Conservation (phyloP, 768 basidiomycete genomes). For the Gloeostereum incarnatum region DNA sequence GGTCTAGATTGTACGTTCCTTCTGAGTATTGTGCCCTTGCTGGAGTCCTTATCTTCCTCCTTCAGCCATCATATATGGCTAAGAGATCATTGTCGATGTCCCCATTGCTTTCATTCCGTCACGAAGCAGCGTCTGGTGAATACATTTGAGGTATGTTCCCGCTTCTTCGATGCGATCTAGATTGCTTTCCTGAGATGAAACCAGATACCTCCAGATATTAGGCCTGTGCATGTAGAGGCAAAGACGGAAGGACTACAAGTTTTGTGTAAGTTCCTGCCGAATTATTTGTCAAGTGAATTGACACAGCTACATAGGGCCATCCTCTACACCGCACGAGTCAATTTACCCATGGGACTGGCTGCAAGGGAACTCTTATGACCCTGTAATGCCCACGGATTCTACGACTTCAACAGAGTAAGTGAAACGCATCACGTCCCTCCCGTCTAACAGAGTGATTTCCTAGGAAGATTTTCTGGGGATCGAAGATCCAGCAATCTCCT, state of each 20-base stretch:
- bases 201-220: slow-evolving; percentile 72
- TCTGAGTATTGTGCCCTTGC: neutral
- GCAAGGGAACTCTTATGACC: slow-evolving; percentile 71
- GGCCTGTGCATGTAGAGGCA: slow-evolving; percentile 48
- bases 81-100: slow-evolving; percentile 87
- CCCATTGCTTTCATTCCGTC: slow-evolving; percentile 74
- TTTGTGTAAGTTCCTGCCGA: slow-evolving; percentile 42
- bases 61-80: slow-evolving; percentile 85
- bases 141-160: slow-evolving; percentile 57
- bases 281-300: neutral
- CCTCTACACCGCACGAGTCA: slow-evolving; percentile 56
- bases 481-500: slow-evolving; percentile 62
- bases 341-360: slow-evolving; percentile 88
- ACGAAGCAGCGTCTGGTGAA: slow-evolving; percentile 89
- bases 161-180: slow-evolving; percentile 1
- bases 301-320: slow-evolving; percentile 33
- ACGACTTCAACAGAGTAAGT: neutral
- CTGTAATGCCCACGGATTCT: slow-evolving; percentile 34
- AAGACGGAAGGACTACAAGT: slow-evolving; percentile 61
- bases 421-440: neutral
- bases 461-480: slow-evolving; percentile 76
- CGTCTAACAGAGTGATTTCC: neutral
- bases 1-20: slow-evolving; percentile 67
- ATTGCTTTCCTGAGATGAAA: neutral
- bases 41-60: neutral